Evolutionary conservation across 345 rosid genomes (phyloP), one percentile per base, ranked within the genome.

Genomic region (Clausena lansium): DNA sequence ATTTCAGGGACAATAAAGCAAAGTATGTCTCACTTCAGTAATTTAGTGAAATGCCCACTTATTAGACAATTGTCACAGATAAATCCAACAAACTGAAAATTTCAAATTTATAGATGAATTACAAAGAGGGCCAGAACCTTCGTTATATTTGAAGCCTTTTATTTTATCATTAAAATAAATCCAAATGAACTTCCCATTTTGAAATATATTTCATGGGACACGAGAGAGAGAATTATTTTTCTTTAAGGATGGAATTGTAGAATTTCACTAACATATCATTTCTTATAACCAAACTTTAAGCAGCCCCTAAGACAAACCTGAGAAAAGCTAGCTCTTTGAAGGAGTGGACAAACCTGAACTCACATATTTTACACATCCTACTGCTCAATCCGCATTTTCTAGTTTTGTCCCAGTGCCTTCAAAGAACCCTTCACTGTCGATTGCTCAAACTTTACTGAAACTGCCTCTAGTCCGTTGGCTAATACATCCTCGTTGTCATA

Each of bases 401-500:
- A 52, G n/a, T 28, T 30, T 35, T 8, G 25, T 58, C 67, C 79
- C 30, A 3, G 25, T 39, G 13, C 47, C 33, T 20, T 2, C 27
- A 22, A 70, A 58, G 64, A 66, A 55, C 38, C 32, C n/a, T 9
- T 30, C 58, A 5, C 70, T 50, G 4, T 25, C 28, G 60, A 36
- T 47, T 54, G 11, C 25, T 54, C 67, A 36, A 28, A n/a, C 32
- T 5, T 57, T 64, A 62, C 9, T 1, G 10, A 15, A 45, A 47
- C 36, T 38, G 36, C 70, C 75, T 32, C 39, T 58, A 38, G 11
- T 52, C 52, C 22, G 24, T 58, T 19, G 67, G 28, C 82, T 81
- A 94, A 79, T 89, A 93, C 97, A 89, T 90, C 88, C 89, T 91
- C 4, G 47, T 35, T 65, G 94, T 75, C 89, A 84, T 83, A 58